These are phyloP conservation scores for Cryptosporidium viatorum DNA, from an alignment of 169 alveolate species.

Conservation along the genomic window DNA sequence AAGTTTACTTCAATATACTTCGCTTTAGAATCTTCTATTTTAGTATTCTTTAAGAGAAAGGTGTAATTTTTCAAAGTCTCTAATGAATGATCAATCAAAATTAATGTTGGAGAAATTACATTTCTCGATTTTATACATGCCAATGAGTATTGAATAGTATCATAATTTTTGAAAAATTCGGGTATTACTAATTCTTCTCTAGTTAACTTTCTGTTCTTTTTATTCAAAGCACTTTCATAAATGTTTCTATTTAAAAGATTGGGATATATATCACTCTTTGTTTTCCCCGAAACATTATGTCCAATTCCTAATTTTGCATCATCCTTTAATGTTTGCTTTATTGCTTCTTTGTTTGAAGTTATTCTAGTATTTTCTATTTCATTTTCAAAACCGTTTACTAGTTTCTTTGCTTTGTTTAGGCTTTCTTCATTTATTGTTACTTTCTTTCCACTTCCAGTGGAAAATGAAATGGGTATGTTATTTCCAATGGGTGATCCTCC, in stretches of 20 bases:
- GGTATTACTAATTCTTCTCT: slow-evolving; percentile 60
- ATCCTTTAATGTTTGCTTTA: background rate
- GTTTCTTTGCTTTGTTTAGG: background rate
- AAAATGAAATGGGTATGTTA: background rate
- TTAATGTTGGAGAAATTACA: slow-evolving; percentile 46
- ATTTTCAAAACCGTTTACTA: background rate
- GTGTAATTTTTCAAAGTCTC: slow-evolving; percentile 28
- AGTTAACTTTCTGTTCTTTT: slow-evolving; percentile 1
- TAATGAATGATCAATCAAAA: slow-evolving; percentile 25
- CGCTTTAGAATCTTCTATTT: background rate
- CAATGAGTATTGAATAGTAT: background rate
- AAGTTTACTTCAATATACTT: slow-evolving; percentile 24
- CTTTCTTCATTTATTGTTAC: slow-evolving; percentile 3
- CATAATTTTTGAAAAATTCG: slow-evolving; percentile 17
- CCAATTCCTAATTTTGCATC: background rate
- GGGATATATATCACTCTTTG: background rate
- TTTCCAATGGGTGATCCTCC: background rate
- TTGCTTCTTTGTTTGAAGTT: background rate
- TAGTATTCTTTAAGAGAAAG: background rate
- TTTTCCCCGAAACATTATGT: background rate
- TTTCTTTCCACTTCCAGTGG: slow-evolving; percentile 19
- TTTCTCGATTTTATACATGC: background rate
- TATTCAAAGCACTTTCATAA: background rate
- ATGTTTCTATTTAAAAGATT: background rate
- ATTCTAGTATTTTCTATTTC: background rate